These are phyloP conservation scores for Neurospora sp. DNA, from an alignment of 495 filamentous ascomycete species.

Conservation along the genomic window DNA sequence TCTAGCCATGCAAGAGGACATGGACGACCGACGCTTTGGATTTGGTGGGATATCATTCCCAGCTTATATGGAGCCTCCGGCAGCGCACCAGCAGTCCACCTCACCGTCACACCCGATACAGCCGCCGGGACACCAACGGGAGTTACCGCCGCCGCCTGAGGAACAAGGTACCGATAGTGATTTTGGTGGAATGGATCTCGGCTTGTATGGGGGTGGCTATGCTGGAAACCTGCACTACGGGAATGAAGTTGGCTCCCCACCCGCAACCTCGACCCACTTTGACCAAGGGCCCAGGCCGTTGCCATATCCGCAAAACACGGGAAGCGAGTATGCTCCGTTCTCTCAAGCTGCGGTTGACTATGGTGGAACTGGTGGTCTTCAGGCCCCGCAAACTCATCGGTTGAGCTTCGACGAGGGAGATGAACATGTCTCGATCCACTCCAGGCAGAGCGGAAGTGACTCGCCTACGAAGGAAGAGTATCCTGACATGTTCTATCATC, in stretches of 20 bases:
- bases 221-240: slow-evolving; percentile 64
- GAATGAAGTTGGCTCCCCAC: slow-evolving; percentile 41
- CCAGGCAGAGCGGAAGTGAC: slow-evolving; percentile 44
- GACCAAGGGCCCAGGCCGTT: slow-evolving; percentile 23
- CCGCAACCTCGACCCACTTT: slow-evolving; percentile 14
- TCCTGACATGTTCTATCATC: slow-evolving; percentile 90
- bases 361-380: slow-evolving; percentile 74
- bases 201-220: slow-evolving; percentile 64
- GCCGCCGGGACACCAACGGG: slow-evolving; percentile 3
- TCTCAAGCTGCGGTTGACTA: slow-evolving; percentile 50
- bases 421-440: slow-evolving; percentile 50
- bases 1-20: slow-evolving; percentile 73
- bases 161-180: slow-evolving; percentile 59
- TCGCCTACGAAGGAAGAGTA: slow-evolving; percentile 53
- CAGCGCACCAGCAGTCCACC: not conserved
- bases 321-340: slow-evolving; percentile 29
- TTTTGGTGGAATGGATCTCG: slow-evolving; percentile 61
- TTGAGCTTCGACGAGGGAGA: slow-evolving; percentile 94
- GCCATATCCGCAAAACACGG: slow-evolving; percentile 25
- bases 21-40: slow-evolving; percentile 65
- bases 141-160: slow-evolving; percentile 24
- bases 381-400: slow-evolving; percentile 57
- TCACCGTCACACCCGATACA: not conserved
- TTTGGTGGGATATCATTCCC: slow-evolving; percentile 22
- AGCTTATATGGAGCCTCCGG: slow-evolving; percentile 12